Conservation (phyloP, 2,329 filamentous ascomycete species). For the Colletotrichum tropicale region DNA sequence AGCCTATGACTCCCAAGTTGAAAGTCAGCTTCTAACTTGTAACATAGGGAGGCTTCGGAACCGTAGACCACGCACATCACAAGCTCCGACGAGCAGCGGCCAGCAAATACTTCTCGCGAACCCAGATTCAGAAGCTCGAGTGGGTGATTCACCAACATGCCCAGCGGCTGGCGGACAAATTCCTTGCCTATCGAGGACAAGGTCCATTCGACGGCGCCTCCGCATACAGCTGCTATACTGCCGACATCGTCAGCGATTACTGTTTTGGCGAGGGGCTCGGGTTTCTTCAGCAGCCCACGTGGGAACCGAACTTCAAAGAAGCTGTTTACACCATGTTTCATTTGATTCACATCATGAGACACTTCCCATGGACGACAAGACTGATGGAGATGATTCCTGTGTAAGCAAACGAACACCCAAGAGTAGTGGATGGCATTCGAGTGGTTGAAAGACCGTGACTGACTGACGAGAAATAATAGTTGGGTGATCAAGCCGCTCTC, state of each 20-base stretch:
- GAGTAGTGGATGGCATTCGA: neutral
- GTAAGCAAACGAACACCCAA: neutral
- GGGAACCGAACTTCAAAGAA: slow-evolving; percentile 12
- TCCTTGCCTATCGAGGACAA: slow-evolving; percentile 17
- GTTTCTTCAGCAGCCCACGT: slow-evolving; percentile 11
- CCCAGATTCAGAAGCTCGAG: slow-evolving; percentile 2
- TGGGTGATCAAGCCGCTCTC: neutral
- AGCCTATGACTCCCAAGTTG: neutral
- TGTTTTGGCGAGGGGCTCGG: slow-evolving; percentile 32
- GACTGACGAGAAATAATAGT: neutral
- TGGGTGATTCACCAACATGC: neutral
- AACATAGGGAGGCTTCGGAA: slow-evolving; percentile 22
- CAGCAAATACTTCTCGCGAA: slow-evolving; percentile 36
- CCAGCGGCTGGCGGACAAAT: neutral
- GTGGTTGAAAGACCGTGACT: neutral
- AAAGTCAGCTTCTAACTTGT: neutral
- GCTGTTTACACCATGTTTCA: slow-evolving; percentile 17
- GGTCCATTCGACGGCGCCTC: slow-evolving; percentile 32
- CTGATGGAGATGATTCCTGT: slow-evolving; percentile 9
- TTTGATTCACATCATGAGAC: slow-evolving; percentile 13
- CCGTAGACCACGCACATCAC: slow-evolving; percentile 38
- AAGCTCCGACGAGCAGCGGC: slow-evolving; percentile 31
- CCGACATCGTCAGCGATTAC: slow-evolving; percentile 39
- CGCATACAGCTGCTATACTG: slow-evolving; percentile 41
- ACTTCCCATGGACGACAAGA: slow-evolving; percentile 6